Conservation (phyloP, 1,284 basidiomycete species). For the Pseudozyma sp. region DNA sequence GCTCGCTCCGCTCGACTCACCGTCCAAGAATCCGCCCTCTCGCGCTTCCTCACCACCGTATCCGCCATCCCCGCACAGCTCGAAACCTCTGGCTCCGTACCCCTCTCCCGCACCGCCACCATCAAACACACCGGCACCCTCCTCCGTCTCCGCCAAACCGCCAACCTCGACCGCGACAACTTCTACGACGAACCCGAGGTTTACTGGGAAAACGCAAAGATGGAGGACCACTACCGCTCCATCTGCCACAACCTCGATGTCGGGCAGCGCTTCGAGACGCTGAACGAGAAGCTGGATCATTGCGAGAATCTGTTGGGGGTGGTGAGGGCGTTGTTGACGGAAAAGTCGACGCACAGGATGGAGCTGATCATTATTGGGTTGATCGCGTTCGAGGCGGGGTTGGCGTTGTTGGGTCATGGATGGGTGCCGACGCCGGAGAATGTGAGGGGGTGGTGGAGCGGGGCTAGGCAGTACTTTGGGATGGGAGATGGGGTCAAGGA, state of each 20-base stretch:
- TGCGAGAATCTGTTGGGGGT: constrained; percentile 64
- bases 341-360: constrained; percentile 64
- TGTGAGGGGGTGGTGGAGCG: constrained; percentile 19
- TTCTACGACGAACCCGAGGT: constrained; percentile 67
- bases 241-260: constrained; percentile 65
- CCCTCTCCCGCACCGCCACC: constrained; percentile 59
- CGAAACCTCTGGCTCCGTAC: constrained; percentile 57
- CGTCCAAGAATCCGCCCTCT: constrained; percentile 59
- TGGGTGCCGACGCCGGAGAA: constrained; percentile 53
- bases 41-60: constrained; percentile 53
- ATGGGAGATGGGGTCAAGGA: not conserved
- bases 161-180: constrained; percentile 64
- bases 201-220: constrained; percentile 65
- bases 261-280: constrained; percentile 56
- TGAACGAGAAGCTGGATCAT: constrained; percentile 67
- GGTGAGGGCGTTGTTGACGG: constrained; percentile 65
- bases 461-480: constrained; percentile 7
- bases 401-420: constrained; percentile 59
- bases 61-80: constrained; percentile 55
- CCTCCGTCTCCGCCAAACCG: constrained; percentile 58
- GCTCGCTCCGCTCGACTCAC: constrained; percentile 65
- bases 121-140: constrained; percentile 66
- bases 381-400: constrained; percentile 60
- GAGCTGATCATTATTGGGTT: constrained; percentile 64
- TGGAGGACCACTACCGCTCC: constrained; percentile 64